Base-by-base conservation (phyloP, 2,329 filamentous ascomycete species). In the Tolypocladium tundrense region DNA sequence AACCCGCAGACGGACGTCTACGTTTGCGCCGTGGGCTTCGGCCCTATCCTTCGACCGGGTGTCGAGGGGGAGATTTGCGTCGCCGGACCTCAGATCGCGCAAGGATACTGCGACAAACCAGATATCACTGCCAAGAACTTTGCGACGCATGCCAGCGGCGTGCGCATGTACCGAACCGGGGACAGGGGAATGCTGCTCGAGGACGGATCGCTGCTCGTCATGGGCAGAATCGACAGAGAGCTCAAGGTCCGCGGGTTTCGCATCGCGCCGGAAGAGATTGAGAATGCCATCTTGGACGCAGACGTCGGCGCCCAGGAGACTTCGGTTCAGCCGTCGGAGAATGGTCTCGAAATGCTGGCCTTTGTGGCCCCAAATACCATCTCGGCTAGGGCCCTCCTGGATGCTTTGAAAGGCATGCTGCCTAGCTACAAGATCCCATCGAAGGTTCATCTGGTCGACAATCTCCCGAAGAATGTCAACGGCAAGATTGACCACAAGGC, bases 201-300 rank as follows among this genome's bases (percentile, higher is more conserved):
- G 10, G 57, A 60, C 37, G 59, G 61, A 3, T 52, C 40, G n/a
- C 11, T 63, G 8, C 39, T 58, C 16, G 33, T 61, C 52, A 41
- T 59, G 53, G 60, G 60, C 27, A 55, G 61, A 27, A 59, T 63
- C 21, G 61, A 62, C 53, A 54, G 56, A 14, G 56, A 63, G 54
- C 19, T 61, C 53, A 63, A 62, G 58, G 50, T 63, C 10, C 59
- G 61, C 13, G 61, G 61, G 1, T 59, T 60, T 31, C 58, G 61
- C 13, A 59, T 63, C 48, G 61, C 60, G 7, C 57, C 60, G 9
- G 57, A 59, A 39, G 61, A 63, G 31, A 54, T 63, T 31, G 61
- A 63, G 43, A 57, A 54, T 37, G 54, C 52, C 14, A 57, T 62
- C 24, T 19, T 61, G 16, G 41, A 51, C 16, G 41, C 58, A 2